Evolutionary conservation across 345 rosid genomes (phyloP), one percentile per base, ranked within the genome.

Genomic region (Sapria himalayana): DNA sequence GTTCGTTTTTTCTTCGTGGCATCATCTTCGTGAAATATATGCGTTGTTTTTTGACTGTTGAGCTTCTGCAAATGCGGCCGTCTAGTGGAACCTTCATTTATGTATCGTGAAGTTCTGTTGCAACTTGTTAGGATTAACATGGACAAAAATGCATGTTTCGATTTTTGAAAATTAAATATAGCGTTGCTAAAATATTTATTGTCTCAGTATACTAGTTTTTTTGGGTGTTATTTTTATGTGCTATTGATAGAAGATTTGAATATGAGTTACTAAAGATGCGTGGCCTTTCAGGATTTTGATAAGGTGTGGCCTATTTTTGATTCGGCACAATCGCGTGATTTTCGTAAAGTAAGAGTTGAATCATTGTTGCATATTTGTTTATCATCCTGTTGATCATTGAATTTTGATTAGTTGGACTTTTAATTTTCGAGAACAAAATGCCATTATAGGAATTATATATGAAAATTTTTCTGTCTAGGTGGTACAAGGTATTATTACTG

Each of bases 291-390:
- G 94, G 94, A 89, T 79, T 89, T 89, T 58, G 94, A 89, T 43
- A 79, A 72, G 69, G 93, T 89, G 17, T 89, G 94, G 98, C 98
- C 98, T 50, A 82, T 89, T 79, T 89, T 89, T 46, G 98, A 89
- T 73, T 89, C 98, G 2, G 93, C 91, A 25, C 94, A 89, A 56
- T 89, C 94, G 36, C 93, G 94, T 16, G 98, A 82, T 64, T 89
- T 89, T 43, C 79, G 94, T 20, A 89, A 89, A 91, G 98, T 89
- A 32, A 25, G 20, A 25, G 33, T 25, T 41, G 1, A 19, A 37
- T 29, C 37, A 14, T 29, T 35, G 13, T 25, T 45, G 25, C 19
- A 24, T 4, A 32, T 10, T 55, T 20, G 21, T 6, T 41, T 41
- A 41, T 50, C 18, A 18, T 15, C 24, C 33, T 43, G 23, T 34